A percentile compares a stretch with the other conserved stretches of the same genome.
phyloP scores from a whole-genome alignment of 1,284 basidiomycete genomes.

The Irpex sp. region DNA sequence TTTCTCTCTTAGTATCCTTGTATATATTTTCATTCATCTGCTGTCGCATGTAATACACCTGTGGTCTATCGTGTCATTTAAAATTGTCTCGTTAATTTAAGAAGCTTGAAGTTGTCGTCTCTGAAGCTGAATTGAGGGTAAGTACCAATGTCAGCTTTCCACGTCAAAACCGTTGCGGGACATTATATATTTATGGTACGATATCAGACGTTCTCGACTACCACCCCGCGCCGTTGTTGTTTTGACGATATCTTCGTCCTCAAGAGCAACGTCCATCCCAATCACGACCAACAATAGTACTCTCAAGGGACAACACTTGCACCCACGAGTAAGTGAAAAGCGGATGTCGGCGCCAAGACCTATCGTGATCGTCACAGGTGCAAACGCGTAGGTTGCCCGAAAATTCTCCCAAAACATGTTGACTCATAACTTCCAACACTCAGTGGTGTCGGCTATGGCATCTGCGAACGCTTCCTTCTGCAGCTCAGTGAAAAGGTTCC shows the following conservation, averaged over 20 bases:
- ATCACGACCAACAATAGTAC: not conserved
- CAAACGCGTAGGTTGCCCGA: conserved; percentile 51
- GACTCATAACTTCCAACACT: not conserved
- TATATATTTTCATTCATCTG: conserved; percentile 9
- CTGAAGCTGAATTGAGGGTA: not conserved
- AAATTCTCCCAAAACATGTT: not conserved
- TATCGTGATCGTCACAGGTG: conserved; percentile 65
- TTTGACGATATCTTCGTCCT: too few species aligned
- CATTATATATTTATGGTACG: too few species aligned
- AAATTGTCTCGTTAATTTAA: not conserved
- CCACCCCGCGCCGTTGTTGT: too few species aligned
- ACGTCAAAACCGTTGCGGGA: too few species aligned
- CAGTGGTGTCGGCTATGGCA: conserved; percentile 84
- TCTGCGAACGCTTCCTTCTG: conserved; percentile 76
- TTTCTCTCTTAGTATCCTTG: conserved; percentile 4
- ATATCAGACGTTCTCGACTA: too few species aligned
- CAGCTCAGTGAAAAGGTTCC: conserved; percentile 57
- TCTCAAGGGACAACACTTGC: not conserved
- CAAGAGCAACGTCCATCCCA: not conserved
- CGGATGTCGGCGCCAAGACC: conserved; percentile 29
- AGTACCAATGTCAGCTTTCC: too few species aligned
- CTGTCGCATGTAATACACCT: conserved; percentile 5
- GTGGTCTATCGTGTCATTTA: conserved; percentile 1
- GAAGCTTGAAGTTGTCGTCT: not conserved
- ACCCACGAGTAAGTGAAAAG: not conserved